Conservation (phyloP, 805 yeast genomes). For the Candida pseudofarinosa region DNA sequence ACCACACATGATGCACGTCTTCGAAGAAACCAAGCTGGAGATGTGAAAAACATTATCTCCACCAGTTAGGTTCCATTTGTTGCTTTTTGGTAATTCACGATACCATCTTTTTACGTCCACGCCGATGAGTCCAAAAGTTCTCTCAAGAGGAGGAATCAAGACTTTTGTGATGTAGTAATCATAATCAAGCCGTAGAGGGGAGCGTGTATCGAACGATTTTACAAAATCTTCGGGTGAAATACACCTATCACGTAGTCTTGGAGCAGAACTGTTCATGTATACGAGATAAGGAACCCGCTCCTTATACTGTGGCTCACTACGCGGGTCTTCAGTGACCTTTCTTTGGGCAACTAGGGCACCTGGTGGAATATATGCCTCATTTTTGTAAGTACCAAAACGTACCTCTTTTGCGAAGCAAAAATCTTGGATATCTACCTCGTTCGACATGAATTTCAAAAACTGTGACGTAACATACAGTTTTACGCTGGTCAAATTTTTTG, state of each 20-base stretch:
- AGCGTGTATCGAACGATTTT: slow-evolving; percentile 23
- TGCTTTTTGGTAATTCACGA: slow-evolving; percentile 51
- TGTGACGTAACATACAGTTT: slow-evolving; percentile 62
- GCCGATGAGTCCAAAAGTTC: slow-evolving; percentile 79
- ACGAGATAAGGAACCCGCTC: slow-evolving; percentile 90
- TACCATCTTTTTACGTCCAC: slow-evolving; percentile 80
- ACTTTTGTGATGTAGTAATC: slow-evolving; percentile 84
- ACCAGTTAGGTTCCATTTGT: slow-evolving; percentile 1
- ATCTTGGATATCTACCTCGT: slow-evolving; percentile 67
- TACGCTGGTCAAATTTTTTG: slow-evolving; percentile 65
- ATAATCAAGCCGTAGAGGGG: slow-evolving; percentile 56
- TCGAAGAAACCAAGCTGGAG: slow-evolving; percentile 10
- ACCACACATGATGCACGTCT: slow-evolving; percentile 28
- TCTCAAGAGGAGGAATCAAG: slow-evolving; percentile 82
- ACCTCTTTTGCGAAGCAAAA: slow-evolving; percentile 93
- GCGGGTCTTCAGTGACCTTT: slow-evolving; percentile 56
- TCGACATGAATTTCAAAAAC: slow-evolving; percentile 61
- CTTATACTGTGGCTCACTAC: slow-evolving; percentile 80
- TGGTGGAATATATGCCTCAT: slow-evolving; percentile 72
- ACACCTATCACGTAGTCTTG: slow-evolving; percentile 69
- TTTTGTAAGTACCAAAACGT: slow-evolving; percentile 75
- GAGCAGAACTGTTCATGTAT: slow-evolving; percentile 49
- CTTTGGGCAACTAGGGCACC: slow-evolving; percentile 82
- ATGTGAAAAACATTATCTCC: slow-evolving; percentile 8
- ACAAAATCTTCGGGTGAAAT: slow-evolving; percentile 74